Conservation (phyloP, 164 flowering plant genomes). For the Stephania cephalantha region DNA sequence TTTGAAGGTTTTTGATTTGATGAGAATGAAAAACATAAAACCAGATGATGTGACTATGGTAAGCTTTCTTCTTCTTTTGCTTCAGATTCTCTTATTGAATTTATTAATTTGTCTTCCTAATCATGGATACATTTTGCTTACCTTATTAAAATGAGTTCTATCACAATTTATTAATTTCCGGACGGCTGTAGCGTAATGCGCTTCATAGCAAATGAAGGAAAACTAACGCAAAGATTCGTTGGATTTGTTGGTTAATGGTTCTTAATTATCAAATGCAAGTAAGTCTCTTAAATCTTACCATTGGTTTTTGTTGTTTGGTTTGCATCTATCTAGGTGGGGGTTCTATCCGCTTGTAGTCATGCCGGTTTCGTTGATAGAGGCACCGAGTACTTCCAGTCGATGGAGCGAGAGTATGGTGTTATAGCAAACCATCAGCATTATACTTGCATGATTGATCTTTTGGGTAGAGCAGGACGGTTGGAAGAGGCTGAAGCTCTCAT, state of each 20-base stretch:
- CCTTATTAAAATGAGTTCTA: too few species aligned
- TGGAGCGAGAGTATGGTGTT: slow-evolving; percentile 61
- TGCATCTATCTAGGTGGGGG: slow-evolving; percentile 60
- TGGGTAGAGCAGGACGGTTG: slow-evolving; percentile 88
- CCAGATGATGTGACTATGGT: slow-evolving; percentile 91
- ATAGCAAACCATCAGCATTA: slow-evolving; percentile 61
- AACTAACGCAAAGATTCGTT: not conserved
- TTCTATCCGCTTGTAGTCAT: slow-evolving; percentile 87
- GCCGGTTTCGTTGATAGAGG: slow-evolving; percentile 76
- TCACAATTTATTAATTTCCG: too few species aligned
- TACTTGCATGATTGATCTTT: slow-evolving; percentile 90
- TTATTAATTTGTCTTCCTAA: not conserved
- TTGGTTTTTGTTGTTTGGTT: not conserved
- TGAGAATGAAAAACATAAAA: slow-evolving; percentile 39
- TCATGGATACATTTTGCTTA: too few species aligned
- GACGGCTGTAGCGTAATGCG: too few species aligned
- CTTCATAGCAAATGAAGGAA: too few species aligned
- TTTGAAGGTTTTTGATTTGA: slow-evolving; percentile 53
- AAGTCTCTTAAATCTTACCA: not conserved
- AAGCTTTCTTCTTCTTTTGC: slow-evolving; percentile 4
- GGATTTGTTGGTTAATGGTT: not conserved
- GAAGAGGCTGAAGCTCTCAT: slow-evolving; percentile 71
- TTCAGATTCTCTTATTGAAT: not conserved
- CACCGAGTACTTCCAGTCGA: slow-evolving; percentile 53
- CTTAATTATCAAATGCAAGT: not conserved